Conservation (phyloP, 345 rosid species). For the rapeseed (Brassica napus) region DNA sequence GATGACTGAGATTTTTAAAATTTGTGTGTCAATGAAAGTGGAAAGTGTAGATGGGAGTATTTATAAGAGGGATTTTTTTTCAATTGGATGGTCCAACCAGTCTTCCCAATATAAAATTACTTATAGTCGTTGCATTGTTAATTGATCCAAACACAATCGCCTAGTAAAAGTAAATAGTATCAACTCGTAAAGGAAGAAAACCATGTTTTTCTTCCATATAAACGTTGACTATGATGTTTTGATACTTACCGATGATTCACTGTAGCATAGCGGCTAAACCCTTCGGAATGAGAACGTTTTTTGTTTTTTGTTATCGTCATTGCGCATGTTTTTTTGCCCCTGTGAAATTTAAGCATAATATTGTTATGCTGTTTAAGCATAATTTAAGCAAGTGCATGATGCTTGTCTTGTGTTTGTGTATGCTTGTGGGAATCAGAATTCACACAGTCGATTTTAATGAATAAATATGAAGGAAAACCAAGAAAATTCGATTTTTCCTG, state of each 20-base stretch:
- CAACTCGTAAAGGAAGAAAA: neutral
- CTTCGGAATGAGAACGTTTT: too few relatives aligned
- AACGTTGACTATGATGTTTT: too few relatives aligned
- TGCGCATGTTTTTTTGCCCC: too few relatives aligned
- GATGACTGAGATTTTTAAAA: neutral
- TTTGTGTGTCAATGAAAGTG: neutral
- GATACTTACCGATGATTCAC: too few relatives aligned
- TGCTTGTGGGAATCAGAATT: too few relatives aligned
- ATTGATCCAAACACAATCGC: slow-evolving; percentile 2
- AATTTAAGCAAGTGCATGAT: neutral
- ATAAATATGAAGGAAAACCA: too few relatives aligned
- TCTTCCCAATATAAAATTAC: slow-evolving; percentile 20
- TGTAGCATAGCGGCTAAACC: too few relatives aligned
- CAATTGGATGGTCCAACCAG: slow-evolving; percentile 11
- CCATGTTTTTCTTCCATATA: neutral
- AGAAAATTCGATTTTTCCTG: too few relatives aligned
- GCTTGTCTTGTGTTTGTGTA: neutral
- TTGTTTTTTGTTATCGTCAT: too few relatives aligned
- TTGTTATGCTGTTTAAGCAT: too few relatives aligned
- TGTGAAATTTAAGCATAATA: too few relatives aligned
- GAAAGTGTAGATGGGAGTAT: neutral
- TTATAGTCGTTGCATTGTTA: slow-evolving; percentile 14
- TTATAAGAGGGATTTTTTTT: neutral
- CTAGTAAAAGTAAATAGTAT: slow-evolving; percentile 14
- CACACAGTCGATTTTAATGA: too few relatives aligned